These are phyloP conservation scores for Aspergillus egyptiacus DNA, from an alignment of 495 filamentous ascomycete species.

Conservation along the genomic window DNA sequence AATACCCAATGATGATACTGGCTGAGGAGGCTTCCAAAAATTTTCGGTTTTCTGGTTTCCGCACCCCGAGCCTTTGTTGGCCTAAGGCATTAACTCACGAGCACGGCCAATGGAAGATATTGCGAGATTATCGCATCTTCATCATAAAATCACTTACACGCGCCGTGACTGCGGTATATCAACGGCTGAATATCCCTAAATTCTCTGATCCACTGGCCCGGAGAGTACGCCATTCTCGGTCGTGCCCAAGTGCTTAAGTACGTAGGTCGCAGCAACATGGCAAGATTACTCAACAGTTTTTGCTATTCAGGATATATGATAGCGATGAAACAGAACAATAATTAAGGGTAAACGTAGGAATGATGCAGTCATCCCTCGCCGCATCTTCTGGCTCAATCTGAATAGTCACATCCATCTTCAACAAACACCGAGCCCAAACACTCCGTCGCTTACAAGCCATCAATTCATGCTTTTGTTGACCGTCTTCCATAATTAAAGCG, in stretches of 20 bases:
- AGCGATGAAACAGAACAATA: not conserved
- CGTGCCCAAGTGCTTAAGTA: no score
- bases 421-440: constrained; percentile 4
- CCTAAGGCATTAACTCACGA: constrained; percentile 25
- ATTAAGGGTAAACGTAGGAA: not conserved
- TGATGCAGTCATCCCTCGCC: not conserved
- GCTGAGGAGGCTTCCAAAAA: constrained; percentile 24
- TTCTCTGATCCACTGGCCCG: not conserved
- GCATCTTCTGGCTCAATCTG: not conserved
- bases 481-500: constrained; percentile 2
- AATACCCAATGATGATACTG: not conserved
- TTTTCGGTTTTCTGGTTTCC: constrained; percentile 38
- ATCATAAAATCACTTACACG: no score
- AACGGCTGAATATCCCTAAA: no score
- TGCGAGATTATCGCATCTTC: no score
- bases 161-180: no score
- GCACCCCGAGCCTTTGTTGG: constrained; percentile 16
- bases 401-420: constrained; percentile 1
- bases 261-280: no score
- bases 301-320: constrained; percentile 8
- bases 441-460: not conserved
- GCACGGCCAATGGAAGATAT: no score
- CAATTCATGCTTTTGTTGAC: constrained; percentile 1
- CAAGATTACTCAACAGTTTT: constrained; percentile 1
- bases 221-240: no score